Base-by-base conservation (phyloP, 2,329 filamentous ascomycete species). In the Nannizziopsis barbatae region DNA sequence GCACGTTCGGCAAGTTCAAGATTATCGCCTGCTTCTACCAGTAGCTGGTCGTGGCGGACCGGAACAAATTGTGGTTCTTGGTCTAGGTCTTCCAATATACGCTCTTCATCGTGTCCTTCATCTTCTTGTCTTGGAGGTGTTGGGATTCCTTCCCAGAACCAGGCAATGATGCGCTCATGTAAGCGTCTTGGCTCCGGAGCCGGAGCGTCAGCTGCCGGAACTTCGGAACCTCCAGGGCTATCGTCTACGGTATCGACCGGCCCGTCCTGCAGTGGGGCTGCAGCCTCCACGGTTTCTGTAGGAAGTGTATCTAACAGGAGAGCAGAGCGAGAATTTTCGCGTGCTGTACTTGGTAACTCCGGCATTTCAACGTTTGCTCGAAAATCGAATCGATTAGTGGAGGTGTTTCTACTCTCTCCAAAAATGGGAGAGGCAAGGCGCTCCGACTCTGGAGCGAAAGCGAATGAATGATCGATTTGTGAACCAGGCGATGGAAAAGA, bases 11-110 rank as follows among this genome's bases (percentile, higher is more conserved):
- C 43, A 39, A 57, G 60, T 15, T 67, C 65, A 3, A 64, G 65
- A 5, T 60, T 58, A 4, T 65, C 60, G 31, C 59, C 65, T 22
- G 61, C 64, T 70, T 30, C 42, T n/a, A 30, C 35, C 11, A 49
- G n/a, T 15, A 11, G 48, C 40, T 69, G 66, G 11, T 68, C 67
- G 39, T 67, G 69, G 51, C 68, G 66, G 52, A 76, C 69, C 27
- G 75, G 75, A 0, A 80, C 75, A 55, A 82, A 80, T 1, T 76
- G 78, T 11, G 74, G 73, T 62, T 84, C 80, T 27, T 75, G 70
- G 6, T 72, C 75, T 20, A 79, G 65, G 50, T 81, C 73, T 51
- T 77, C 71, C 17, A 80, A 74, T 20, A 79, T 65, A 14, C 14
- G 48, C 53, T 81, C 79, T 46, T 80, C 72, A 10, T 66, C 69